Evolutionary conservation across 768 basidiomycete species (phyloP), one percentile per base, ranked within the genome.

Genomic region (Suillus luteus): DNA sequence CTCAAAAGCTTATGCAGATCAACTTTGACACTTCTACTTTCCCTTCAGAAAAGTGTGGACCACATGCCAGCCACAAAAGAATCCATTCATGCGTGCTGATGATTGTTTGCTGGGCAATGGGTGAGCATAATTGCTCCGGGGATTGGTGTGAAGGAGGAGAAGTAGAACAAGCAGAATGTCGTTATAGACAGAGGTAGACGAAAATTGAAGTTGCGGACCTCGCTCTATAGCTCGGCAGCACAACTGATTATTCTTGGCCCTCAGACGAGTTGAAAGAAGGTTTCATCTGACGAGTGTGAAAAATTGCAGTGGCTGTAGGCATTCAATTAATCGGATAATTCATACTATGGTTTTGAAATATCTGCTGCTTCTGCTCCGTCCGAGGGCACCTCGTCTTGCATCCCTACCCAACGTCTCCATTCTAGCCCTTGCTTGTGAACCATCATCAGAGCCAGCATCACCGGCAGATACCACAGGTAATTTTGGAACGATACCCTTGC

Each of bases 401-500:
- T 43, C 9, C 85, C 83, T 10, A 87, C 38, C 88, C 88, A 90
- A 52, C 84, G 77, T 31, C 81, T 68, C 93, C 92, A 95, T 67
- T 90, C 87, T 68, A 91, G 80, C 0, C 91, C 91, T 70, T 89
- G 87, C 79, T 98, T 98, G 77, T 96, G 95, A 62, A 91, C 80
- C 93, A 99, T 95, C 92, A 96, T 95, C 68, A 99, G 79, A 3
- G 88, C 94, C 65, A 99, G 81, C 7, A 98, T 80, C 7, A 91
- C 89, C 0, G 96, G 96, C 48, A 99, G 74, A 78, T 95, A 95
- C 90, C 95, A 95, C 67, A 99, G 74, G 73, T 88, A 88, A 62
- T 90, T 85, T 67, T 90, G 88, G 70, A 93, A 99, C 22, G 95
- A 77, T 46, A 78, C 78, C 65, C 89, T 84, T 0, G 97, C 96